Base-by-base conservation (phyloP, 1,139 yeast genomes). In the Schwanniomyces etchellsii region DNA sequence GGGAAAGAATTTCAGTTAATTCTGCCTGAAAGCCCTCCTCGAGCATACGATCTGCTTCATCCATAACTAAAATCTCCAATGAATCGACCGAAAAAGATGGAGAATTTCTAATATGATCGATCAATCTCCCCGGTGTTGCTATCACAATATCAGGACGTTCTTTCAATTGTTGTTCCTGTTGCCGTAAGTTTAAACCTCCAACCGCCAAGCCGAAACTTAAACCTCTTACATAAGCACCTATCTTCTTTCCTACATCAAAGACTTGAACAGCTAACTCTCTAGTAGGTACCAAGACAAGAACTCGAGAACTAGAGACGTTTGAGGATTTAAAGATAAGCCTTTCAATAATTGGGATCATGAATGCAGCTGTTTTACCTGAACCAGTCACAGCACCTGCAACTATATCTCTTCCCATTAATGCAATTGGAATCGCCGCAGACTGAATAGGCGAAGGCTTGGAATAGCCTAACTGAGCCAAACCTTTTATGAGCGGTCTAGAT, bases 311-410 rank as follows among this genome's bases (percentile, higher is more conserved):
- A 2, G 96, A 81, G 6, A 82, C 64, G 47, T 83, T 84, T 31
- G 85, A 70, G 6, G 97, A 96, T 46, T 93, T 83, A 57, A 81
- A 91, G 20, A 91, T 62, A 28, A 91, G 66, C 64, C 98, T 78
- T 60, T 93, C 98, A 37, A 93, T 76, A 24, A 91, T 85, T 12
- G 98, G 99, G 35, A 91, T 83, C 81, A 91, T 79, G 51, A 86
- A 91, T 2, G 98, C 98, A 4, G 97, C 98, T 13, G 99, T 93
- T 55, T 91, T 91, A 74, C 99, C 99, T 21, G 97, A 88, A 64
- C 99, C 99, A 3, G 99, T 91, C 16, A 85, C 95, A 22, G 98
- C 98, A 64, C 97, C 97, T n/a, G 98, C 99, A 44, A 91, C 96
- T 32, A 91, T 77, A 55, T 86, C 96, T 50, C 85, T 89, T 45